Percentiles rank a stretch among this genome's conserved stretches.
Conservation (phyloP, 768 basidiomycete species). For the Russula dissimulans region DNA sequence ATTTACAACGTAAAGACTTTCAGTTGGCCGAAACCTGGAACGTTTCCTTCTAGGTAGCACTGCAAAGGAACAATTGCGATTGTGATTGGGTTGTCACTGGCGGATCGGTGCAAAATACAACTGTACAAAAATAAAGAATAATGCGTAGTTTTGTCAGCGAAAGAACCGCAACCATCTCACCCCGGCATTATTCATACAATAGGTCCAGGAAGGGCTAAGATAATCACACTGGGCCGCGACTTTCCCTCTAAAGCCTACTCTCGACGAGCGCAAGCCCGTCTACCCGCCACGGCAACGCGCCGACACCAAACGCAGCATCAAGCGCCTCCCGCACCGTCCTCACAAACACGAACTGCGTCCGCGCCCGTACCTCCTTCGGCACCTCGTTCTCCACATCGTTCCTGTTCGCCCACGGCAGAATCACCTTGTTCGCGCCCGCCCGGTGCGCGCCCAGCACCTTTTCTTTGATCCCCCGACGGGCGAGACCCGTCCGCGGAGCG, state of each 20-base stretch:
- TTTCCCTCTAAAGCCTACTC: conserved; percentile 35
- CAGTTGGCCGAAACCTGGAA: too few species aligned
- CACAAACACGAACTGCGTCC: conserved; percentile 79
- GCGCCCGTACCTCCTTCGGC: conserved; percentile 56
- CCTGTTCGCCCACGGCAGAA: conserved; percentile 75
- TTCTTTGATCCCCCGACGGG: conserved; percentile 87
- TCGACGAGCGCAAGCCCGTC: conserved; percentile 36
- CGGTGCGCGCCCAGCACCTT: conserved; percentile 87
- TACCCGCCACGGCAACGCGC: conserved; percentile 54
- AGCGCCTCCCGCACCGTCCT: conserved; percentile 70
- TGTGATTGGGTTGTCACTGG: too few species aligned
- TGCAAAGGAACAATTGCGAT: too few species aligned
- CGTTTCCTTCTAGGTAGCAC: too few species aligned
- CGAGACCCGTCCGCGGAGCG: conserved; percentile 70
- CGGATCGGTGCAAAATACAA: too few species aligned
- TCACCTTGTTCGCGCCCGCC: conserved; percentile 72
- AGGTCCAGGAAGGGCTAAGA: too few species aligned
- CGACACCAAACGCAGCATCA: conserved; percentile 74
- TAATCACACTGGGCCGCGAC: too few species aligned
- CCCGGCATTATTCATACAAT: too few species aligned
- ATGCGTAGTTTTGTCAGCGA: too few species aligned
- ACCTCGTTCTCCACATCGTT: conserved; percentile 87
- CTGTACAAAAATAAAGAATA: too few species aligned
- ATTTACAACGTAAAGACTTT: too few species aligned
- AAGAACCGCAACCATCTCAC: neutral